These are phyloP conservation scores for Capsella bursapastoris DNA, from an alignment of 345 rosid species.

Conservation along the genomic window DNA sequence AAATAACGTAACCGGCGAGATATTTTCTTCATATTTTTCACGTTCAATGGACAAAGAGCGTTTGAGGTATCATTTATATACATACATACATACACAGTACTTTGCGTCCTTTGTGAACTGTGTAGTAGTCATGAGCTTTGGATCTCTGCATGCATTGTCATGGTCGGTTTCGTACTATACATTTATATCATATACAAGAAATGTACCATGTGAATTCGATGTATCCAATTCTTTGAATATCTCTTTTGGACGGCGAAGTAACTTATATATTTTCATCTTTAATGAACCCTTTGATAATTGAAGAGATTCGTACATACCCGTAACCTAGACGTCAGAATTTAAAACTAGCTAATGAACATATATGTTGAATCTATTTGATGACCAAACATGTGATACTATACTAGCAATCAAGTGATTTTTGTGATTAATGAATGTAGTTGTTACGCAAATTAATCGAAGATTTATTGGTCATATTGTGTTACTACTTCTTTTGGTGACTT, in stretches of 20 bases:
- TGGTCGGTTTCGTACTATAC: constrained; percentile 27
- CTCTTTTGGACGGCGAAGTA: not conserved
- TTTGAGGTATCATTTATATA: not conserved
- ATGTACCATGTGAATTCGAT: constrained; percentile 27
- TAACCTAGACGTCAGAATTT: too few species aligned
- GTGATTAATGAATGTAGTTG: too few species aligned
- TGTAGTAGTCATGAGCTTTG: constrained; percentile 24
- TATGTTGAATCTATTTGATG: too few species aligned
- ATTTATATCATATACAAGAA: not conserved
- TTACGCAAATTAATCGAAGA: too few species aligned
- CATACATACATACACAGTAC: not conserved
- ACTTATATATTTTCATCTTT: not conserved
- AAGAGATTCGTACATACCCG: too few species aligned
- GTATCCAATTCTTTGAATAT: not conserved
- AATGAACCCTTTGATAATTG: not conserved
- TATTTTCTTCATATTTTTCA: constrained; percentile 16
- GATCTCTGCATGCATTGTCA: constrained; percentile 23
- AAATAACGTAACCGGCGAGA: not conserved
- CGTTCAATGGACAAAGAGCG: constrained; percentile 4
- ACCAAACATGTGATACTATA: too few species aligned
- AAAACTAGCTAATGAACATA: too few species aligned
- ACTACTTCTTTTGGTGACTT: too few species aligned
- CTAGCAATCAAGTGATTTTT: too few species aligned
- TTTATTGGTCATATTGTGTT: too few species aligned
- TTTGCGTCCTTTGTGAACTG: constrained; percentile 21